phyloP scores from a whole-genome alignment of 352 stramenopile species.

The Globisporangium polare region DNA sequence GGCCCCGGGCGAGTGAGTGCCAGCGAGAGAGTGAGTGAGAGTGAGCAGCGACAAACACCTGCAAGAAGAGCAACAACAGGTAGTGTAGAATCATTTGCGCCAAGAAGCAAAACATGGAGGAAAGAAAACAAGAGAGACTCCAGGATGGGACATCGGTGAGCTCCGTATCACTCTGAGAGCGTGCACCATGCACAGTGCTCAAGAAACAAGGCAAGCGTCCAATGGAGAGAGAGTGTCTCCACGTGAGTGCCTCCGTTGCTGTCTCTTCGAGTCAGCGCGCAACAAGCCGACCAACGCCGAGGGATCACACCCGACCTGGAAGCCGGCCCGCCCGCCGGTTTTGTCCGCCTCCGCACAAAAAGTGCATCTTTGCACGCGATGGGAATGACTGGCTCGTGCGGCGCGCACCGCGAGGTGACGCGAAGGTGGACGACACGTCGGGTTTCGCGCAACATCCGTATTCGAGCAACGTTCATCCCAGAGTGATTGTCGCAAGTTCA shows the following conservation, averaged over 20 bases:
- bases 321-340: neutral
- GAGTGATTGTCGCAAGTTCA: conserved; percentile 15
- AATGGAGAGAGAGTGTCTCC: neutral
- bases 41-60: conserved; percentile 8
- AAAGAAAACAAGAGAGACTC: conserved; percentile 6
- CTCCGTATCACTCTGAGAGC: neutral
- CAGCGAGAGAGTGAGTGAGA: neutral
- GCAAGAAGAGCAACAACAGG: neutral
- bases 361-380: neutral
- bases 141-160: neutral
- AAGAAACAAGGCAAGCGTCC: neutral
- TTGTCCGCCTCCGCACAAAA: neutral
- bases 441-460: neutral
- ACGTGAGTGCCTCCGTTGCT: neutral
- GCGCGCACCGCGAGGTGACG: neutral
- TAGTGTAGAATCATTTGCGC: conserved; percentile 8
- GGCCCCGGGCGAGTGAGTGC: neutral
- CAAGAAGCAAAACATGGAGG: conserved; percentile 5
- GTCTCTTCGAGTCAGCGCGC: conserved; percentile 1
- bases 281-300: neutral
- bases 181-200: neutral
- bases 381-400: conserved; percentile 7
- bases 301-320: neutral
- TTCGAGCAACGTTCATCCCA: conserved; percentile 3
- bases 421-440: conserved; percentile 10